Conservation (phyloP, 805 yeast species). For the Teunomyces aglyptinius region DNA sequence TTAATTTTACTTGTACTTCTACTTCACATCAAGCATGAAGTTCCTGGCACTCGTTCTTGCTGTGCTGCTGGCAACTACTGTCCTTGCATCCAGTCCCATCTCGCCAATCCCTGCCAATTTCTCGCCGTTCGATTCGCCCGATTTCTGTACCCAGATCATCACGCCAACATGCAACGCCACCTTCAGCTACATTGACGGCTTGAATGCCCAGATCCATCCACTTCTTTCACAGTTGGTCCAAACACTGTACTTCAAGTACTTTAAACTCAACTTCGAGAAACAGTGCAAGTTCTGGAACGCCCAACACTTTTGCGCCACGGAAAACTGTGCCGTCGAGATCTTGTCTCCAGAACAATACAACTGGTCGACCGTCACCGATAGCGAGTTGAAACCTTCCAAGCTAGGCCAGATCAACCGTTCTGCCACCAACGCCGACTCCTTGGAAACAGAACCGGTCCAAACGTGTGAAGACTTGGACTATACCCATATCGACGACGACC, state of each 20-base stretch:
- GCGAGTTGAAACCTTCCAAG: conserved; percentile 69
- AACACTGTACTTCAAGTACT: conserved; percentile 84
- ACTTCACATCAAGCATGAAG: neutral
- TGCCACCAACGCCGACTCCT: conserved; percentile 20
- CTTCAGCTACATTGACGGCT: conserved; percentile 39
- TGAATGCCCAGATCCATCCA: conserved; percentile 41
- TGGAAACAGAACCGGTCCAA: conserved; percentile 21
- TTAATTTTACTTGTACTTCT: no score
- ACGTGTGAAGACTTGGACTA: conserved; percentile 56
- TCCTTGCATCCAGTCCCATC: neutral
- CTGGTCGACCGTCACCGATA: conserved; percentile 53
- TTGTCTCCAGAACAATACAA: conserved; percentile 62
- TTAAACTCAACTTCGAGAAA: conserved; percentile 77
- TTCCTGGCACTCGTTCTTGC: neutral
- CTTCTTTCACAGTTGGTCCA: conserved; percentile 55
- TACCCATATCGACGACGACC: conserved; percentile 64
- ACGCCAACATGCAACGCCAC: conserved; percentile 47
- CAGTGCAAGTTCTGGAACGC: conserved; percentile 87
- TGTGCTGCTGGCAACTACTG: neutral
- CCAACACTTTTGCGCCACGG: conserved; percentile 78
- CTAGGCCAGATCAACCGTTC: conserved; percentile 47
- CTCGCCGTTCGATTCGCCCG: conserved; percentile 42
- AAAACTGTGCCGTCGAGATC: conserved; percentile 87
- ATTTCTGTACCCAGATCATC: conserved; percentile 44
- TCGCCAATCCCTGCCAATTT: conserved; percentile 12